Evolutionary conservation across 805 yeast genomes (phyloP).

Genomic region (Debaryomyces castellii): DNA sequence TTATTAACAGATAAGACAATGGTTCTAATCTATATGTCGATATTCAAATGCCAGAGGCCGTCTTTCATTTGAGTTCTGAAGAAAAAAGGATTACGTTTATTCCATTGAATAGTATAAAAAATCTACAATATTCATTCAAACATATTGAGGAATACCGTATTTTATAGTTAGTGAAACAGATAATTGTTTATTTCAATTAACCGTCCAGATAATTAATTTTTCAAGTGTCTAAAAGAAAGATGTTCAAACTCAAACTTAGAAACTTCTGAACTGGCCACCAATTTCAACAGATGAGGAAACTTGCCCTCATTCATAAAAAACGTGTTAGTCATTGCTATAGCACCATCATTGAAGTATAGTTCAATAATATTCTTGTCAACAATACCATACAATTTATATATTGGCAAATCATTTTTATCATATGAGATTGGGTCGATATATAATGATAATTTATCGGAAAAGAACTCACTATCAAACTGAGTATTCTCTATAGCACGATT

Average conservation of each 20-base stretch:
- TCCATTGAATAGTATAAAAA: too few relatives aligned
- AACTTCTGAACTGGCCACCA: background rate
- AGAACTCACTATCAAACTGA: constrained; percentile 21
- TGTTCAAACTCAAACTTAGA: background rate
- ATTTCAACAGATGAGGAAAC: constrained; percentile 2
- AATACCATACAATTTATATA: constrained; percentile 25
- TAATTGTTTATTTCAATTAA: too few relatives aligned
- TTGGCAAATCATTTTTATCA: constrained; percentile 10
- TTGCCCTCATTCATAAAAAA: constrained; percentile 22
- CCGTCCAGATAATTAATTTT: background rate
- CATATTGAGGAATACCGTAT: too few relatives aligned
- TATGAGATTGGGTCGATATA: constrained; percentile 17
- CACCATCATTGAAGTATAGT: constrained; percentile 28
- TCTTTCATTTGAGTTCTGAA: too few relatives aligned
- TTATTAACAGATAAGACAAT: too few relatives aligned
- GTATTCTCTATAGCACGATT: constrained; percentile 22
- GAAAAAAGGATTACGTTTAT: too few relatives aligned
- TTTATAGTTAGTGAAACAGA: too few relatives aligned
- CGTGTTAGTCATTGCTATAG: constrained; percentile 22
- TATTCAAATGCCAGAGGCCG: too few relatives aligned
- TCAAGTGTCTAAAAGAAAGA: background rate
- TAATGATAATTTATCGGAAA: constrained; percentile 20
- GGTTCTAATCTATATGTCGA: too few relatives aligned
- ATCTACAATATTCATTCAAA: too few relatives aligned
- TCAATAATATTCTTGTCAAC: constrained; percentile 29